Percentiles rank a stretch among this genome's conserved stretches.
Conservation (phyloP, 2,329 filamentous ascomycete genomes). For the Chrysoporthe deuterocubensis region DNA sequence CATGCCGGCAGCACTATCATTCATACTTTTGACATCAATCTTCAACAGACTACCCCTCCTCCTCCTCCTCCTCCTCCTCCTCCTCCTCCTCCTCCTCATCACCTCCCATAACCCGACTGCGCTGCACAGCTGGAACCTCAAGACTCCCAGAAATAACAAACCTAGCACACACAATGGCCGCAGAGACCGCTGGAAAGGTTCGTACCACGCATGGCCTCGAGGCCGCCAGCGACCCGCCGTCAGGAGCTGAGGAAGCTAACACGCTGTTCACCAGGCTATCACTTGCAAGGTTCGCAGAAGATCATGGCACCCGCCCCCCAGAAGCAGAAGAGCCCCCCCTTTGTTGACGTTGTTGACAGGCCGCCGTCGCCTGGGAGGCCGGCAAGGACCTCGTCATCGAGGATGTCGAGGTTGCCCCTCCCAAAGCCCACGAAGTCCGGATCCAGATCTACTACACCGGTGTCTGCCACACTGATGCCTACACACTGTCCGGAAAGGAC, state of each 20-base stretch:
- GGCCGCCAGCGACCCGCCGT: too few species aligned
- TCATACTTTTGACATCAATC: not conserved
- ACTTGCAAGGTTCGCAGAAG: constrained; percentile 26
- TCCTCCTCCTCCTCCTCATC: constrained; percentile 2
- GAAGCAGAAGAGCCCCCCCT: not conserved
- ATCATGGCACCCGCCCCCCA: not conserved
- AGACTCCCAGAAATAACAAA: constrained; percentile 23
- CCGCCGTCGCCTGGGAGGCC: constrained; percentile 96
- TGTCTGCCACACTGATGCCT: constrained; percentile 96
- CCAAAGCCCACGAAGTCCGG: constrained; percentile 90
- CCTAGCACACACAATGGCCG: constrained; percentile 20
- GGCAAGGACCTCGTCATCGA: constrained; percentile 88
- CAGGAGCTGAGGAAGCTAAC: constrained; percentile 15
- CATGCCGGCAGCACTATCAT: constrained; percentile 4
- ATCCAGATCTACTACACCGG: constrained; percentile 98
- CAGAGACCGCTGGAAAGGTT: constrained; percentile 29
- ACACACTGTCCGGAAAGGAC: constrained; percentile 94
- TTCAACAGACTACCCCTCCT: not conserved
- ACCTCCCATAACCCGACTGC: constrained; percentile 33
- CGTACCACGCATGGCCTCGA: not conserved
- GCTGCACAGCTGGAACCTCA: not conserved
- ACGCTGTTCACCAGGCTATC: constrained; percentile 17
- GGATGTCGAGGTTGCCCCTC: constrained; percentile 88
- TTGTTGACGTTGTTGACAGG: constrained; percentile 52
- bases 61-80: constrained; percentile 10